These are phyloP conservation scores for Iris macrosiphon DNA, from an alignment of 106 monocot species.

Conservation along the genomic window DNA sequence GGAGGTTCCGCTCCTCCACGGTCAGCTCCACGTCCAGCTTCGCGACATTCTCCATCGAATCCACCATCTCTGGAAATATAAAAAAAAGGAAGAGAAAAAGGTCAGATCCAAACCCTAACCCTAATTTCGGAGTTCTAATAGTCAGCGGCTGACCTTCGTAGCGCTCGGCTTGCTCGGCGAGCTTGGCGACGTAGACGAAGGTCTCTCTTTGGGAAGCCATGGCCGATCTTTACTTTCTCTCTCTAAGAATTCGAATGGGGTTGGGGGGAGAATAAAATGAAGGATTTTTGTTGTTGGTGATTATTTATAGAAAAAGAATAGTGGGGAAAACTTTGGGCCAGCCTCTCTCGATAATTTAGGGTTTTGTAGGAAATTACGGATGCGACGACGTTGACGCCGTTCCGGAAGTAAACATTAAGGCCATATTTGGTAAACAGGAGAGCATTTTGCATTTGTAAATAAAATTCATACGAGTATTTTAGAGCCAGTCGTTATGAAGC, in stretches of 20 bases:
- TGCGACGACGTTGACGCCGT: too few relatives aligned
- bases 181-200: slow-evolving; percentile 85
- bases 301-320: too few relatives aligned
- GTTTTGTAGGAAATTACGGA: too few relatives aligned
- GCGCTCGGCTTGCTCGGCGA: slow-evolving; percentile 94
- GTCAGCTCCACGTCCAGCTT: slow-evolving; percentile 31
- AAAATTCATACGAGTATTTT: too few relatives aligned
- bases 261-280: too few relatives aligned
- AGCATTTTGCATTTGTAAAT: too few relatives aligned
- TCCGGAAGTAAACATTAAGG: too few relatives aligned
- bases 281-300: too few relatives aligned
- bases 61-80: slow-evolving; percentile 28
- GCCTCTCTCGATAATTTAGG: too few relatives aligned
- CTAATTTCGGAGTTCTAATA: not conserved
- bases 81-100: not conserved
- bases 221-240: not conserved
- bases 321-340: too few relatives aligned
- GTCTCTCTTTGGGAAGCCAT: slow-evolving; percentile 43
- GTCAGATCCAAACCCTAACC: not conserved
- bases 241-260: not conserved
- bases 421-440: too few relatives aligned
- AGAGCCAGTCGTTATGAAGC: too few relatives aligned
- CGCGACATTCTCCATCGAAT: slow-evolving; percentile 33
- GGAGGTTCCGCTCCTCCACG: slow-evolving; percentile 29
- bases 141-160: slow-evolving; percentile 10